Base-by-base conservation (phyloP, 1,284 basidiomycete species). In the Ustanciosporium gigantosporum region DNA sequence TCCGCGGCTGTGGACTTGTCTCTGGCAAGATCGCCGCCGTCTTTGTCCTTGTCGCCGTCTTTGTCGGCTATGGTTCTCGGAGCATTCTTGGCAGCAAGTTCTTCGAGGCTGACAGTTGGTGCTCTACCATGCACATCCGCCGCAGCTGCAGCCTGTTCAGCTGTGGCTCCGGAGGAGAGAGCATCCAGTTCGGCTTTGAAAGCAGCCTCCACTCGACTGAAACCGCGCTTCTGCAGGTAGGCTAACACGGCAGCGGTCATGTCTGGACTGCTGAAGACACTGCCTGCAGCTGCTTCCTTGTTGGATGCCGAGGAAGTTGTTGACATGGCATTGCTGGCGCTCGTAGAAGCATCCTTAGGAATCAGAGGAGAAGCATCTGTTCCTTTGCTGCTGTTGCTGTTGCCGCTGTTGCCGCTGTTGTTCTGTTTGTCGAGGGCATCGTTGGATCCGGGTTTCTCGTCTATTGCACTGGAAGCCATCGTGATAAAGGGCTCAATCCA, bases 151-250 rank as follows among this genome's bases (percentile, higher is more conserved):
- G 64, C 67, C 37, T 62, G 60, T 20, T 61, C 56, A 14, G 66
- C 52, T 17, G 41, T 52, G 15, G 53, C 48, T 29, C 60, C 62
- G 16, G 59, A 37, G 9, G 61, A 55, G 27, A 76, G 59, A 8
- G 73, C 78, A 16, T 79, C 85, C 22, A 92, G 80, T 25, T 87
- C 84, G 36, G 87, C 85, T 22, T 85, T 82, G 66, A 92, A 82
- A 25, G 85, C 85, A 52, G 87, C 84, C 75, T 90, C 88, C 11
- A 89, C 89, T 34, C 83, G 82, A 68, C 84, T 82, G 79, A 91
- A 87, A 4, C 93, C 92, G 41, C 91, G 84, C 21, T 86, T 81
- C 44, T 87, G 86, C 38, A 95, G 83, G 78, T 94, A 96, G 21
- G 55, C 36, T 4, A 65, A 56, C 9, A 65, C 55, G 21, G 61